Conservation (phyloP, 345 rosid species). For the Toxicodendron radicans region DNA sequence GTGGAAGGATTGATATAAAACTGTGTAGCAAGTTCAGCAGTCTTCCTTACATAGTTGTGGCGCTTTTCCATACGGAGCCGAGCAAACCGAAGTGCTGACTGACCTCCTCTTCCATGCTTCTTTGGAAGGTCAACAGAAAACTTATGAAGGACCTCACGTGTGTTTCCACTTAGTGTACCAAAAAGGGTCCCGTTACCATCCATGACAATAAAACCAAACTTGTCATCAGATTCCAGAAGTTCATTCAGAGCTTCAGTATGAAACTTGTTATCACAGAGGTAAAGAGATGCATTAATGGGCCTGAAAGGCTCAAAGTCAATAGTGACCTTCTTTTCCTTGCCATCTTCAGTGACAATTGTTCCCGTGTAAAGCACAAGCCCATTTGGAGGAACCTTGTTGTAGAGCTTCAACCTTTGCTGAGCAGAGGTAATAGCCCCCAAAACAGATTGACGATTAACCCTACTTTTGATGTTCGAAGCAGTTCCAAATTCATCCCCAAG, state of each 20-base stretch:
- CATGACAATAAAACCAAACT: slow-evolving; percentile 76
- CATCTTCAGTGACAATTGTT: slow-evolving; percentile 63
- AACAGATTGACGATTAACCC: slow-evolving; percentile 76
- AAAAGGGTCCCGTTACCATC: slow-evolving; percentile 79
- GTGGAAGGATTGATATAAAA: slow-evolving; percentile 61
- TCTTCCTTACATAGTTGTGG: slow-evolving; percentile 77
- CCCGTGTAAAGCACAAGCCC: slow-evolving; percentile 79
- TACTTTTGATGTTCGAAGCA: slow-evolving; percentile 75
- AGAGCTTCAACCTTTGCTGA: slow-evolving; percentile 75
- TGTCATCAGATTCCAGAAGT: slow-evolving; percentile 73
- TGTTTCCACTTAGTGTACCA: slow-evolving; percentile 71
- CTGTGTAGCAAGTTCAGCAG: slow-evolving; percentile 75
- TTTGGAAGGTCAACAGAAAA: slow-evolving; percentile 68
- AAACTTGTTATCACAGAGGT: slow-evolving; percentile 72
- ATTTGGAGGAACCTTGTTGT: slow-evolving; percentile 65
- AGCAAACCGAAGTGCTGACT: slow-evolving; percentile 78
- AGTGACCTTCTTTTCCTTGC: slow-evolving; percentile 78
- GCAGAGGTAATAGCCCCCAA: slow-evolving; percentile 73
- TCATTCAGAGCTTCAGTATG: slow-evolving; percentile 75
- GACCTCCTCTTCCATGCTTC: slow-evolving; percentile 83
- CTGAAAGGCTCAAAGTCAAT: slow-evolving; percentile 76
- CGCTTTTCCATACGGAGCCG: slow-evolving; percentile 81
- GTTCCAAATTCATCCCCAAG: slow-evolving; percentile 77
- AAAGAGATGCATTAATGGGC: slow-evolving; percentile 70
- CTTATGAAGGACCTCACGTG: slow-evolving; percentile 70